These are phyloP conservation scores for Pyrenophora graminea DNA, from an alignment of 2,329 filamentous ascomycete genomes.

Conservation along the genomic window DNA sequence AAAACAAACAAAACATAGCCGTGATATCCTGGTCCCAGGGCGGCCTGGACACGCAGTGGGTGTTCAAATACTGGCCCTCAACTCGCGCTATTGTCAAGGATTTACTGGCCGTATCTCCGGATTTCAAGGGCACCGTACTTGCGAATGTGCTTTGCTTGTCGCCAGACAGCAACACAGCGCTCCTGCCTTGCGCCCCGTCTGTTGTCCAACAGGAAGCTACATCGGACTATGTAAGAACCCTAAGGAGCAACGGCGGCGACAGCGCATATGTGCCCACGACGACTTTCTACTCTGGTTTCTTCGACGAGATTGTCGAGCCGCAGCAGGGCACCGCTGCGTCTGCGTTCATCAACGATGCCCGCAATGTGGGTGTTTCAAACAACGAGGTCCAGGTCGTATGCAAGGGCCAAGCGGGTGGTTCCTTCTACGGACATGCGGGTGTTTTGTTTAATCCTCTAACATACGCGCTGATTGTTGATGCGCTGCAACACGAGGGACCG, in stretches of 20 bases:
- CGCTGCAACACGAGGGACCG: slow-evolving; percentile 54
- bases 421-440: slow-evolving; percentile 57
- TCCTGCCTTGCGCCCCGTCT: slow-evolving; percentile 40
- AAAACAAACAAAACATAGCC: slow-evolving; percentile 9
- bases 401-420: slow-evolving; percentile 46
- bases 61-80: slow-evolving; percentile 61
- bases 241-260: slow-evolving; percentile 54
- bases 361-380: slow-evolving; percentile 56
- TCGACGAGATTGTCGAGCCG: slow-evolving; percentile 59
- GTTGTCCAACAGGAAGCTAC: slow-evolving; percentile 56
- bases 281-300: slow-evolving; percentile 54
- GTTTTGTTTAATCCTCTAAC: slow-evolving; percentile 56
- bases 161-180: slow-evolving; percentile 29
- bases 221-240: slow-evolving; percentile 49
- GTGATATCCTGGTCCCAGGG: slow-evolving; percentile 58
- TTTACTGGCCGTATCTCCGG: slow-evolving; percentile 58
- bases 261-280: slow-evolving; percentile 61
- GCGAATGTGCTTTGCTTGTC: slow-evolving; percentile 36
- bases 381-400: slow-evolving; percentile 55
- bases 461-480: slow-evolving; percentile 53
- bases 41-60: slow-evolving; percentile 60
- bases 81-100: slow-evolving; percentile 53
- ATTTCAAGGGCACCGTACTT: slow-evolving; percentile 56
- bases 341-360: slow-evolving; percentile 50
- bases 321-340: slow-evolving; percentile 55